phyloP scores from a whole-genome alignment of 805 yeast genomes.

The Cyberlindnera maclurae region DNA sequence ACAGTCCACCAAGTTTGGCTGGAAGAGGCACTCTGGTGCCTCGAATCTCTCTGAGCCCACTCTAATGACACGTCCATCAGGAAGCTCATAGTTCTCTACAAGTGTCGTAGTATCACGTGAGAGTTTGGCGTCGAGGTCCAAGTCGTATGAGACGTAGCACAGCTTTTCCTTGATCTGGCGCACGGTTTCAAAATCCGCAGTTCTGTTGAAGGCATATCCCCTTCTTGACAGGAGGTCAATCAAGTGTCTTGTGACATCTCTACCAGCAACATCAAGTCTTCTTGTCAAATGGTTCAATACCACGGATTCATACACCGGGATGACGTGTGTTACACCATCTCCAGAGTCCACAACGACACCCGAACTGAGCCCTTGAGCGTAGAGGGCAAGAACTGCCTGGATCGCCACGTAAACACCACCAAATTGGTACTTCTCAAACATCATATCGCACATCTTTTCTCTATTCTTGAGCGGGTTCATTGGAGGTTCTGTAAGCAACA shows the following conservation, averaged over 20 bases:
- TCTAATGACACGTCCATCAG: constrained; percentile 92
- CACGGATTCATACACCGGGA: constrained; percentile 94
- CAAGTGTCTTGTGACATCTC: constrained; percentile 95
- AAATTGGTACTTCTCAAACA: constrained; percentile 86
- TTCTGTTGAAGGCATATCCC: constrained; percentile 96
- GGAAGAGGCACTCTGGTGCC: constrained; percentile 96
- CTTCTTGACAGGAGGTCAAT: constrained; percentile 87
- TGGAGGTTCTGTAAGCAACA: constrained; percentile 94
- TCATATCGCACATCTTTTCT: constrained; percentile 84
- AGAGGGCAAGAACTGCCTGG: constrained; percentile 95
- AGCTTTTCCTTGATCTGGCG: constrained; percentile 95
- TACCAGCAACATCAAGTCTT: constrained; percentile 94
- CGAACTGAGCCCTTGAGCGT: constrained; percentile 93
- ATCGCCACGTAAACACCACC: constrained; percentile 94
- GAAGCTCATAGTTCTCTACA: constrained; percentile 86
- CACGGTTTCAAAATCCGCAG: constrained; percentile 97
- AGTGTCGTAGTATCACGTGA: constrained; percentile 94
- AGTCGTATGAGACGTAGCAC: constrained; percentile 92
- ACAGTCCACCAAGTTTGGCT: constrained; percentile 88
- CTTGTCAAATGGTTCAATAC: constrained; percentile 92
- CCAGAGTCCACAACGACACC: constrained; percentile 99
- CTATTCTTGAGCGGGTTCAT: constrained; percentile 90
- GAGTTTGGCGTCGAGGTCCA: constrained; percentile 79
- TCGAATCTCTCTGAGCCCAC: constrained; percentile 94
- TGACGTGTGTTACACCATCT: constrained; percentile 97